Evolutionary conservation across 139 green algal genomes (phyloP), one percentile per base, ranked within the genome.

Genomic region (Chlorella sp.): DNA sequence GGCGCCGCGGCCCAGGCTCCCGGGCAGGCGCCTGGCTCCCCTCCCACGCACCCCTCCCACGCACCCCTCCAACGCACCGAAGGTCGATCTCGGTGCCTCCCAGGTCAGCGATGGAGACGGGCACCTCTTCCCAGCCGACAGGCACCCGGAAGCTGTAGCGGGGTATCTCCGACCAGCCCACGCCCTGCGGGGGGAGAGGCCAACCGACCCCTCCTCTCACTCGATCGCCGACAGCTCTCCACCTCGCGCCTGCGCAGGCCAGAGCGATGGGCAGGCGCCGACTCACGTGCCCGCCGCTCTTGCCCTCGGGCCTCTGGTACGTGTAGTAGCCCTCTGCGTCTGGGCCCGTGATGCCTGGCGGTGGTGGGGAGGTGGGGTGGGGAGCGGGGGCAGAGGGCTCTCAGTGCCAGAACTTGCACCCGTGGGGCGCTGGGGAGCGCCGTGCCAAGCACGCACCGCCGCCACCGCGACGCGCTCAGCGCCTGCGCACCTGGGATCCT

Each of bases 91-190:
- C 64, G 11, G 64, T 71, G 64, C 64, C 64, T 14, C 64, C 64
- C 31, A 98, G 84, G 79, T 99, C 96, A 7, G 96, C 96, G 58
- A 99, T 99, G 19, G 87, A 96, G 29, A 98, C 95, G 2, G 96
- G 93, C 21, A 87, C 87, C 74, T 98, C 94, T 40, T 89, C 76
- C 93, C 93, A 98, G 27, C 86, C 87, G 5, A 80, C 50, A 0
- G 90, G 87, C 3, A 98, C 86, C 62, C 87, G 84, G 84, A 98
- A 98, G 14, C 29, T 68, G 79, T 98, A 98, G 2, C 76, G 84
- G 2, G 93, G 91, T 17, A 98, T 91, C 83, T 98, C 95, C 19
- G 58, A 90, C 95, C 95, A 98, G 21, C 95, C 95, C 9, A 98
- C 90, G 12, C 92, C 93, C 68, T 97, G 92, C n/a, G n/a, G n/a